Conservation (phyloP, 805 yeast species). For the Candida palmyrensis region DNA sequence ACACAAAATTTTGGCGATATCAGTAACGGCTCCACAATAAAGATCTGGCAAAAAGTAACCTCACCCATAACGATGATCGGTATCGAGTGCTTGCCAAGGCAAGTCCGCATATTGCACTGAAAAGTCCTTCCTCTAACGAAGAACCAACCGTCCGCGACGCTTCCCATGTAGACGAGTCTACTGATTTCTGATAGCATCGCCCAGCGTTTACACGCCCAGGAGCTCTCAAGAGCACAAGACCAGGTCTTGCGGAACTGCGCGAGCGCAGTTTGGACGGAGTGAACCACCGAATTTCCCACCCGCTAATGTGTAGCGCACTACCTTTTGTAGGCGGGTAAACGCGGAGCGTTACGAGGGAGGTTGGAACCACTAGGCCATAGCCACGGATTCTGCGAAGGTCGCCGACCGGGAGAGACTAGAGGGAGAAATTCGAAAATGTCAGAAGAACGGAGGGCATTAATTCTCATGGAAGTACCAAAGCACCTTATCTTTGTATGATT, state of each 20-base stretch:
- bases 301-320: conserved; percentile 17
- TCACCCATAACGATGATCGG: conserved; percentile 53
- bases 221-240: conserved; percentile 48
- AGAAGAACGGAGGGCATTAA: too few species aligned
- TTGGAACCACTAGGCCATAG: conserved; percentile 21
- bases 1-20: not conserved
- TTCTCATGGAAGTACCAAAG: too few species aligned
- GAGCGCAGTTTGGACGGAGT: conserved; percentile 37
- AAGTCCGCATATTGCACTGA: conserved; percentile 60
- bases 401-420: too few species aligned
- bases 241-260: conserved; percentile 8
- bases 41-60: conserved; percentile 19
- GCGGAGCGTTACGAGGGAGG: conserved; percentile 43
- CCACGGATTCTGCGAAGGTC: conserved; percentile 3
- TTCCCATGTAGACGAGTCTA: conserved; percentile 42
- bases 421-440: too few species aligned
- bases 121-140: conserved; percentile 33
- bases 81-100: conserved; percentile 46
- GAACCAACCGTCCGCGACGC: conserved; percentile 54
- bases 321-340: conserved; percentile 39
- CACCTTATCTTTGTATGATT: too few species aligned
- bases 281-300: conserved; percentile 68
- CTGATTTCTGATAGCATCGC: conserved; percentile 53
- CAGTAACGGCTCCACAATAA: not conserved
- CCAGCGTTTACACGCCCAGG: conserved; percentile 55